A percentile compares a stretch with the other conserved stretches of the same genome.
Conservation (phyloP, 164 flowering plant genomes). For the Tinospora cordifolia region DNA sequence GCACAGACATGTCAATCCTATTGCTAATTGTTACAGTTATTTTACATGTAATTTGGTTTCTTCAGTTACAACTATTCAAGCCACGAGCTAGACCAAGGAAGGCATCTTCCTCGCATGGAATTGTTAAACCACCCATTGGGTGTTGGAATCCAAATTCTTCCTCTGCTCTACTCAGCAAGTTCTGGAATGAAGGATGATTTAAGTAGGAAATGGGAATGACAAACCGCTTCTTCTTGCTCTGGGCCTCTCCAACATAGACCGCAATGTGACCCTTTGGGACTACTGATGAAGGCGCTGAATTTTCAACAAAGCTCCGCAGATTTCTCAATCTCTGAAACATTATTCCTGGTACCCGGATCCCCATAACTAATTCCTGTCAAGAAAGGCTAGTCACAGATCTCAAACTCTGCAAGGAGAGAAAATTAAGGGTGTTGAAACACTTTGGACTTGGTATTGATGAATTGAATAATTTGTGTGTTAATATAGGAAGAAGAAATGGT, state of each 20-base stretch:
- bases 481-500: conserved; percentile 1
- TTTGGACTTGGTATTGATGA: neutral
- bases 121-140: conserved; percentile 14
- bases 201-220: conserved; percentile 31
- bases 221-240: conserved; percentile 28
- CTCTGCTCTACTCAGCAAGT: conserved; percentile 21
- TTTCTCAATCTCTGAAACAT: neutral
- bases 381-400: neutral
- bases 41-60: neutral
- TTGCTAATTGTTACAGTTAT: neutral
- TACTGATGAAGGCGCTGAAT: neutral
- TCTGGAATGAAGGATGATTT: conserved; percentile 23
- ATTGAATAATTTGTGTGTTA: neutral
- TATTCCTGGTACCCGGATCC: neutral
- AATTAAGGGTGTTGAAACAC: neutral
- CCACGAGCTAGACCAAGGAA: neutral
- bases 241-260: conserved; percentile 27
- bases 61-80: neutral
- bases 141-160: conserved; percentile 17
- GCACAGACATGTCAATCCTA: neutral
- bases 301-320: neutral
- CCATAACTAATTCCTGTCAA: neutral
- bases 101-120: conserved; percentile 3
- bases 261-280: neutral
- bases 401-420: neutral